These are phyloP conservation scores for Fistulifera pelliculosa DNA, from an alignment of 108 stramenopile species.

Conservation along the genomic window DNA sequence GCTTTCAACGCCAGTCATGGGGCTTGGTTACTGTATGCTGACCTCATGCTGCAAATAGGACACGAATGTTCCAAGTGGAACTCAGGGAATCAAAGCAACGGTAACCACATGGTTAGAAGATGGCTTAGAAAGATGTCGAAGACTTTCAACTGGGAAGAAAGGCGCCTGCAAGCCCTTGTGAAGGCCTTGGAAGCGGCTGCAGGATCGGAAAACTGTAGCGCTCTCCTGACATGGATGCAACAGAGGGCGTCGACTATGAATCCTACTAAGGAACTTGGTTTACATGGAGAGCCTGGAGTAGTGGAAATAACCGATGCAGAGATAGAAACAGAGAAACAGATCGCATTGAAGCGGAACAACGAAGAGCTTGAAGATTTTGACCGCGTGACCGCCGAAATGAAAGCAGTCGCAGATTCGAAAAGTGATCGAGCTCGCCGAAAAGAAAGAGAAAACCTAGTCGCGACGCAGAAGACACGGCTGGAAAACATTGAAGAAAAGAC, in stretches of 20 bases:
- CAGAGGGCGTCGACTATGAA: constrained; percentile 15
- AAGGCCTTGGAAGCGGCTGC: constrained; percentile 75
- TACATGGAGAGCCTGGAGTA: neutral
- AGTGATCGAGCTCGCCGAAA: constrained; percentile 13
- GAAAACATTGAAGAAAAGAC: neutral
- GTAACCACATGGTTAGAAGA: constrained; percentile 69
- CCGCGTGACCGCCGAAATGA: constrained; percentile 39
- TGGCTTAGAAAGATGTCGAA: constrained; percentile 76
- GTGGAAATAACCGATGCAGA: neutral
- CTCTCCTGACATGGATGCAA: constrained; percentile 49
- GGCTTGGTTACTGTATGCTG: constrained; percentile 73
- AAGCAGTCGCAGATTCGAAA: constrained; percentile 22
- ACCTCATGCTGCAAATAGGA: constrained; percentile 77
- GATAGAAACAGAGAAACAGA: constrained; percentile 19
- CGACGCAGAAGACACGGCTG: constrained; percentile 8
- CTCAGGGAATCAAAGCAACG: constrained; percentile 27
- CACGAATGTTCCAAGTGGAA: constrained; percentile 76
- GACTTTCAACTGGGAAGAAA: constrained; percentile 75
- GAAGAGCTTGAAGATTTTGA: constrained; percentile 44
- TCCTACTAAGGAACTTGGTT: neutral
- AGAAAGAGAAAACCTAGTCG: constrained; percentile 11
- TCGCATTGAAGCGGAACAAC: constrained; percentile 16
- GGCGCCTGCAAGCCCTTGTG: constrained; percentile 65
- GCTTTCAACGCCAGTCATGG: constrained; percentile 50
- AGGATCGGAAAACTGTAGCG: constrained; percentile 38